Conservation (phyloP, 2,329 filamentous ascomycete genomes). For the Didymella pinodella region DNA sequence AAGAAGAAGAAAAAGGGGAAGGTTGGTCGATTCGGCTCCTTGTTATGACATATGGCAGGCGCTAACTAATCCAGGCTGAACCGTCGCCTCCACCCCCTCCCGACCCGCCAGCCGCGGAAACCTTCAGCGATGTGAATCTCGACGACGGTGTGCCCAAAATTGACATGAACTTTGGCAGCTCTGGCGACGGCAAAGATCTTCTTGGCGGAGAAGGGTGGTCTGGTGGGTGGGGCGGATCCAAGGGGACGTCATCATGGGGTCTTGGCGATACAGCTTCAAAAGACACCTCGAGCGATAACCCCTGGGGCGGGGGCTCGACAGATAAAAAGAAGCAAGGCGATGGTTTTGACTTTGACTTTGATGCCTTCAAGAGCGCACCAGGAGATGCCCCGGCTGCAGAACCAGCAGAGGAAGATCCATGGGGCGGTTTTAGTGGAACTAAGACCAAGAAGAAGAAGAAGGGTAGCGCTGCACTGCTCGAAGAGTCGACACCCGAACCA, state of each 20-base stretch:
- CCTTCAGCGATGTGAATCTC: conserved; percentile 57
- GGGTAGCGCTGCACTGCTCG: conserved; percentile 32
- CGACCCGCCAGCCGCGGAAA: conserved; percentile 45
- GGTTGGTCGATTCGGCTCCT: conserved; percentile 47
- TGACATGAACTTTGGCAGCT: conserved; percentile 55
- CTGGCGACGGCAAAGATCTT: conserved; percentile 30
- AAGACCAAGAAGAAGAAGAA: conserved; percentile 56
- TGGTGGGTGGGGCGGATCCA: conserved; percentile 35
- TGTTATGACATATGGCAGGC: conserved; percentile 43
- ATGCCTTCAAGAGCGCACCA: conserved; percentile 38
- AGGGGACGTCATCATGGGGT: conserved; percentile 36
- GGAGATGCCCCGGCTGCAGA: conserved; percentile 23
- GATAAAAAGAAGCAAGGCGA: conserved; percentile 49
- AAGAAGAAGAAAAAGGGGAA: conserved; percentile 53
- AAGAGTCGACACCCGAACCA: conserved; percentile 32
- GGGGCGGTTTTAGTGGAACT: conserved; percentile 49
- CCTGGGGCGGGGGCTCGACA: conserved; percentile 45
- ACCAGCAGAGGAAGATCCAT: conserved; percentile 42
- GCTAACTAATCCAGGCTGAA: conserved; percentile 36
- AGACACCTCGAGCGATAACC: conserved; percentile 44
- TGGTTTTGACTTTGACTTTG: conserved; percentile 49
- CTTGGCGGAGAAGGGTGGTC: conserved; percentile 37
- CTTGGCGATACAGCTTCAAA: conserved; percentile 39
- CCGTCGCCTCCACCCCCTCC: conserved; percentile 42
- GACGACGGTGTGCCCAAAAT: conserved; percentile 58